Percentiles rank a stretch among this genome's conserved stretches.
Evolutionary conservation across 495 filamentous ascomycete genomes (phyloP).

Genomic region (Penicillium simplicissimum): DNA sequence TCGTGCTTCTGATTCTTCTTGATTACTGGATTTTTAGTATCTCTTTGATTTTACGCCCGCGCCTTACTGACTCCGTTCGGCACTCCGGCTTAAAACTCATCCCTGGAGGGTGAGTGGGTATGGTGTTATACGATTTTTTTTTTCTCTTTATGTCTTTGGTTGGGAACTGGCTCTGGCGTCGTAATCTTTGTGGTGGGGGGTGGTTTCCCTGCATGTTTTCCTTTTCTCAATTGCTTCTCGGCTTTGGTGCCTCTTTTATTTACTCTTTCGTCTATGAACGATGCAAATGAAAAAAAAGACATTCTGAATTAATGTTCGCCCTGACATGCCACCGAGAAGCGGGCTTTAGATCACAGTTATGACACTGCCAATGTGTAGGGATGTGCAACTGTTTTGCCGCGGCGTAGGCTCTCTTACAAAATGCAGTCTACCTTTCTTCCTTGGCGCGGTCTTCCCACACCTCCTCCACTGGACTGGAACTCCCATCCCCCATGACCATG

Average conservation of each 20-base stretch:
- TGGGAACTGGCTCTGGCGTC: conserved; percentile 12
- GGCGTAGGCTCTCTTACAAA: too few species aligned
- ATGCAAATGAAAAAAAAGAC: conserved; percentile 4
- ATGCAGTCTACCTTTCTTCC: neutral
- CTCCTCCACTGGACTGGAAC: neutral
- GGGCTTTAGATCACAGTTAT: too few species aligned
- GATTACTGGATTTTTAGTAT: conserved; percentile 25
- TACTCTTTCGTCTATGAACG: neutral
- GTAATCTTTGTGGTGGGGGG: conserved; percentile 10
- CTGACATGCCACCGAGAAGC: too few species aligned
- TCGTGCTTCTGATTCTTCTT: conserved; percentile 11
- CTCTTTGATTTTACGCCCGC: conserved; percentile 14
- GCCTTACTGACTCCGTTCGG: conserved; percentile 26
- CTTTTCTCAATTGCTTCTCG: conserved; percentile 1
- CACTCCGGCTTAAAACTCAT: conserved; percentile 16
- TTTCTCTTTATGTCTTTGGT: neutral
- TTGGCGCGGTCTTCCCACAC: neutral
- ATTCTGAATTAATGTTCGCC: neutral
- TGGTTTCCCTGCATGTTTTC: conserved; percentile 6
- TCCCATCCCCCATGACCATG: neutral
- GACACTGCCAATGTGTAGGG: too few species aligned
- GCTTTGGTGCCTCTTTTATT: conserved; percentile 11
- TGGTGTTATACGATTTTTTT: conserved; percentile 10
- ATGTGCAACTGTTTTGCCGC: too few species aligned
- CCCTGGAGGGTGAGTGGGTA: conserved; percentile 18